A percentile compares a stretch with the other conserved stretches of the same genome.
Conservation (phyloP, 2,329 filamentous ascomycete genomes). For the Colletotrichum scovillei region DNA sequence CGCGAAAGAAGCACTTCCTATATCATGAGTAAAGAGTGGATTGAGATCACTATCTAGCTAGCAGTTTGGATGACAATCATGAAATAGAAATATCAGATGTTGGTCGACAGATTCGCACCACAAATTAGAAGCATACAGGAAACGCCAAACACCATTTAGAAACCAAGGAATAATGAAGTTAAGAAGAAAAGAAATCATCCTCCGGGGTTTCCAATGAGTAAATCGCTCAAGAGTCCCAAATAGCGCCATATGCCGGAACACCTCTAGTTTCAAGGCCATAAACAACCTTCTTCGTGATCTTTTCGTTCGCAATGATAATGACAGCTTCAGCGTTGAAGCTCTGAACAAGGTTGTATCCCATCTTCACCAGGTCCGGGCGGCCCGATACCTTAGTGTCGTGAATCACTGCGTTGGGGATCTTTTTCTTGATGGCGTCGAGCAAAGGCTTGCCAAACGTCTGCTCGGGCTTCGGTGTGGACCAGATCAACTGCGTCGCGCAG, state of each 20-base stretch:
- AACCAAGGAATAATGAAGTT: neutral
- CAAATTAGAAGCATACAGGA: neutral
- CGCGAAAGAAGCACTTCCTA: too few relatives aligned
- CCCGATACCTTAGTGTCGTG: conserved; percentile 72
- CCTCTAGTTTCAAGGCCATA: conserved; percentile 75
- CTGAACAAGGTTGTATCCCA: conserved; percentile 64
- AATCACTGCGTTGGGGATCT: conserved; percentile 74
- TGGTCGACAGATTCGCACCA: neutral
- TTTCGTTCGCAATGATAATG: conserved; percentile 78
- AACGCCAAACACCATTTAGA: neutral
- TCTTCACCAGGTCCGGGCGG: conserved; percentile 64
- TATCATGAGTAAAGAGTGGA: neutral
- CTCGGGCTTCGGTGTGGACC: conserved; percentile 72
- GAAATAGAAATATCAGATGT: neutral
- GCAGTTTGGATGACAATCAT: neutral
- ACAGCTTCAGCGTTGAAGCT: conserved; percentile 74
- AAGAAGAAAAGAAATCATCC: neutral
- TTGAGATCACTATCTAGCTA: neutral
- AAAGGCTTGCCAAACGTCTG: conserved; percentile 71
- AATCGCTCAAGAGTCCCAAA: conserved; percentile 68
- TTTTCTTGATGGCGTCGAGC: conserved; percentile 64
- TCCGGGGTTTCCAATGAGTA: neutral
- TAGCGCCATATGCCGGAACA: conserved; percentile 76
- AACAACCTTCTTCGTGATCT: conserved; percentile 74
- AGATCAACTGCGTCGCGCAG: conserved; percentile 70